A percentile compares a stretch with the other conserved stretches of the same genome.
Conservation (phyloP, 1,139 yeast species). For the Debaryomyces coudertii region DNA sequence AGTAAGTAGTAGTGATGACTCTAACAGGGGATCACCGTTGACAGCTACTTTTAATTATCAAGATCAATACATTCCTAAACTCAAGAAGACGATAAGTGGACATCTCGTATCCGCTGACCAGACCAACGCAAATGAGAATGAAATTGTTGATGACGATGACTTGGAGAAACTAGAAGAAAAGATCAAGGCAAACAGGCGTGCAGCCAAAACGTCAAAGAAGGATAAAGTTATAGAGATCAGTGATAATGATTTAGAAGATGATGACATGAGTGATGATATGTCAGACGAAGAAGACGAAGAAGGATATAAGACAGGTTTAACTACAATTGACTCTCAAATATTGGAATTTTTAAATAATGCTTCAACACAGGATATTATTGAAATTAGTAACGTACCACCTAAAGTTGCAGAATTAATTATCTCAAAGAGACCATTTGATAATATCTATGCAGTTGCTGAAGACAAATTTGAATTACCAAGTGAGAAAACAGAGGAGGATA, state of each 20-base stretch:
- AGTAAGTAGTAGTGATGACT: constrained; percentile 14
- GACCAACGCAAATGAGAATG: constrained; percentile 11
- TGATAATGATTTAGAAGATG: constrained; percentile 49
- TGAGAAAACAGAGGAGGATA: constrained; percentile 24
- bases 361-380: constrained; percentile 72
- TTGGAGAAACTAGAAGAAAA: constrained; percentile 44
- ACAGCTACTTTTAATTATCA: constrained; percentile 17
- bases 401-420: constrained; percentile 67
- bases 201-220: constrained; percentile 20
- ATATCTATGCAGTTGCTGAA: constrained; percentile 60
- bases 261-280: constrained; percentile 42
- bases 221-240: constrained; percentile 31
- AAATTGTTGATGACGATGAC: constrained; percentile 36
- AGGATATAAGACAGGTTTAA: constrained; percentile 44
- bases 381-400: constrained; percentile 72
- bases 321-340: constrained; percentile 62
- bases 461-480: constrained; percentile 46
- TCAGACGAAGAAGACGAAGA: constrained; percentile 45
- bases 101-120: constrained; percentile 7
- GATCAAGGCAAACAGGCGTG: constrained; percentile 37
- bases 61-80: constrained; percentile 14
- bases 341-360: constrained; percentile 81
- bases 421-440: constrained; percentile 64
- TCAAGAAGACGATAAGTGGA: constrained; percentile 16
- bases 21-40: constrained; percentile 11